A percentile compares a stretch with the other conserved stretches of the same genome.
These are phyloP conservation scores for Sugiyamaella boreocaroliniensis DNA, from an alignment of 805 yeast species.

Conservation along the genomic window DNA sequence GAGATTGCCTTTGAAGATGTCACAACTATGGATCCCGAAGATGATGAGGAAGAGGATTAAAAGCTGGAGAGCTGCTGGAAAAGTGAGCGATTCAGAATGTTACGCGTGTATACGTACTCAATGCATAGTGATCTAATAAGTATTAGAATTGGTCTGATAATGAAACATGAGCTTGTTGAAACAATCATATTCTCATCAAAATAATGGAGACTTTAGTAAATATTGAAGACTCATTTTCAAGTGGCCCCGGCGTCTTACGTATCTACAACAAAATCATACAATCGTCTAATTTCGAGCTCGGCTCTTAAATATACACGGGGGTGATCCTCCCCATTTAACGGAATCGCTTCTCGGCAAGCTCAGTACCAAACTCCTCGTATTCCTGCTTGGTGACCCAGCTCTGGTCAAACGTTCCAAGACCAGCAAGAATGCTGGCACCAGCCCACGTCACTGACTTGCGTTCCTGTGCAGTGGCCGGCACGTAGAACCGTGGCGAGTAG, in stretches of 20 bases:
- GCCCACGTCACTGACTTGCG: constrained; percentile 59
- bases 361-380: constrained; percentile 55
- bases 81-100: too few relatives aligned
- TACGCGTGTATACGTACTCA: too few relatives aligned
- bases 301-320: background rate
- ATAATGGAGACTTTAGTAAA: too few relatives aligned
- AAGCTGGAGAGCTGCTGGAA: too few relatives aligned
- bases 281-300: background rate
- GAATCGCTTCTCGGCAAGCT: constrained; percentile 34
- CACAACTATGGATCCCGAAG: constrained; percentile 18
- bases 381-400: constrained; percentile 57
- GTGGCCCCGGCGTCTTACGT: too few relatives aligned
- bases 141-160: too few relatives aligned
- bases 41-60: constrained; percentile 28
- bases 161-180: too few relatives aligned
- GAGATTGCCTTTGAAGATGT: constrained; percentile 35
- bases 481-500: constrained; percentile 37
- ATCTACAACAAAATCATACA: background rate
- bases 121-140: too few relatives aligned
- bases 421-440: constrained; percentile 65
- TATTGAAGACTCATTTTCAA: too few relatives aligned
- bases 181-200: too few relatives aligned
- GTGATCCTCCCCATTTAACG: constrained; percentile 21
- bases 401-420: constrained; percentile 50
- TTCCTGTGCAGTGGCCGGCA: constrained; percentile 41